These are phyloP conservation scores for Xylariales sp. DNA, from an alignment of 2,329 filamentous ascomycete genomes.

Conservation along the genomic window DNA sequence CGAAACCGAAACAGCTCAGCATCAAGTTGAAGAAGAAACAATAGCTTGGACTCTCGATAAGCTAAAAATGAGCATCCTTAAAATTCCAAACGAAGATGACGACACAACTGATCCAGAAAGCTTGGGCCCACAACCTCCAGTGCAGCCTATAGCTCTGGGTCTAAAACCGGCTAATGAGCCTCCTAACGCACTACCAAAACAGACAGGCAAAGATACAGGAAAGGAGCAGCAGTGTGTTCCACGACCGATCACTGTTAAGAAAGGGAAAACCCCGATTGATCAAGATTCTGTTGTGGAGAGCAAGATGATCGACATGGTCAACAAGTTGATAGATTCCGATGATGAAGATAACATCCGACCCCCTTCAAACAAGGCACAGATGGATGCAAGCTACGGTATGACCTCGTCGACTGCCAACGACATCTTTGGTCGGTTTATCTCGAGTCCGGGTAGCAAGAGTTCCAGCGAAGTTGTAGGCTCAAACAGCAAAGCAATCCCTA, in stretches of 20 bases:
- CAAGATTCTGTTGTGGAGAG: constrained; percentile 21
- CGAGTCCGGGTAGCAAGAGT: constrained; percentile 17
- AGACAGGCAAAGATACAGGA: neutral
- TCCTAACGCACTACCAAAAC: neutral
- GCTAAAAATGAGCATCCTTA: constrained; percentile 4
- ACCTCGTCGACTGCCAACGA: constrained; percentile 47
- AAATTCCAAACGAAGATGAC: constrained; percentile 5
- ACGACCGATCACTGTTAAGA: too few relatives aligned
- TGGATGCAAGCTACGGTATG: constrained; percentile 52
- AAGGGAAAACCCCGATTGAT: constrained; percentile 6
- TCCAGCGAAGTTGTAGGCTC: constrained; percentile 24
- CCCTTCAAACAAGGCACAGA: constrained; percentile 20
- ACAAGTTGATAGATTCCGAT: constrained; percentile 41
- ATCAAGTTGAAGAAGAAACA: constrained; percentile 1
- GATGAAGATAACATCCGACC: constrained; percentile 28
- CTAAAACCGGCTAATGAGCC: neutral
- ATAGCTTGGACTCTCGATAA: constrained; percentile 2
- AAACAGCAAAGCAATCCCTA: constrained; percentile 18
- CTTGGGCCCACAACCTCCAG: neutral
- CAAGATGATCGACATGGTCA: constrained; percentile 42
- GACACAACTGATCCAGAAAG: constrained; percentile 9
- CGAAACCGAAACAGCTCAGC: constrained; percentile 10
- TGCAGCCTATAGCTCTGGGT: neutral
- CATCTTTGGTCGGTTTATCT: constrained; percentile 37
- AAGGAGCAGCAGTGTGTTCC: too few relatives aligned